These are phyloP conservation scores for Beauveria bassiana DNA, from an alignment of 2,329 filamentous ascomycete genomes.

Conservation along the genomic window DNA sequence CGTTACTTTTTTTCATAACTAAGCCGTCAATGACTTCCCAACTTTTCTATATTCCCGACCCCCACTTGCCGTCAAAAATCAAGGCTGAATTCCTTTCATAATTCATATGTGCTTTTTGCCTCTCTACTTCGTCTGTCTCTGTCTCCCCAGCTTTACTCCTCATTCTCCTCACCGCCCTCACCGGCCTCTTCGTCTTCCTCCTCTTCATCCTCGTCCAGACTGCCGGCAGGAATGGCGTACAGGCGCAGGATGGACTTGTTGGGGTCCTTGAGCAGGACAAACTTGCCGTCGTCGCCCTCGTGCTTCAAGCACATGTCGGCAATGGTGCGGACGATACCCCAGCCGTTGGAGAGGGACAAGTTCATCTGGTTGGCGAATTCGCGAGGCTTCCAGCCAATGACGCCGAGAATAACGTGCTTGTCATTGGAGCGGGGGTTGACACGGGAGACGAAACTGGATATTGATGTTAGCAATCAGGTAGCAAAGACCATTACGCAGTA, in stretches of 20 bases:
- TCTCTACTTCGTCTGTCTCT: constrained; percentile 11
- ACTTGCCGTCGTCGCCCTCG: constrained; percentile 69
- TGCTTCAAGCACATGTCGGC: constrained; percentile 73
- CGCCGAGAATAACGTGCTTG: constrained; percentile 90
- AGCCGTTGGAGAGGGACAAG: constrained; percentile 90
- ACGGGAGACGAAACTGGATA: constrained; percentile 80
- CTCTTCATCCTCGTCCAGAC: constrained; percentile 85
- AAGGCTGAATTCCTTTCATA: constrained; percentile 9
- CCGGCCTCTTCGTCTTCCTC: constrained; percentile 50
- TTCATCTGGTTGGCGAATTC: constrained; percentile 99
- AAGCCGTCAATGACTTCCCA: constrained; percentile 4
- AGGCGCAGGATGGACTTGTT: constrained; percentile 93
- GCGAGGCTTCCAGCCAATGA: constrained; percentile 94
- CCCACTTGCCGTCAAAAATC: neutral
- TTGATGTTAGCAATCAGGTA: constrained; percentile 19
- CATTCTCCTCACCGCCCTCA: constrained; percentile 33
- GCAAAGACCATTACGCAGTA: neutral
- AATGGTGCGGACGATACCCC: constrained; percentile 98
- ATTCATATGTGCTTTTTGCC: constrained; percentile 6
- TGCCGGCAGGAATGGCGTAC: constrained; percentile 81
- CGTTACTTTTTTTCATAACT: neutral
- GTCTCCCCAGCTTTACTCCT: constrained; percentile 19
- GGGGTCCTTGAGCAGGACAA: constrained; percentile 78
- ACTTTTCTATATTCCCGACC: constrained; percentile 7
- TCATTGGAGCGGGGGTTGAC: constrained; percentile 86